Conservation (phyloP, 441 rosid genomes). For the Adansonia rubrostipa region DNA sequence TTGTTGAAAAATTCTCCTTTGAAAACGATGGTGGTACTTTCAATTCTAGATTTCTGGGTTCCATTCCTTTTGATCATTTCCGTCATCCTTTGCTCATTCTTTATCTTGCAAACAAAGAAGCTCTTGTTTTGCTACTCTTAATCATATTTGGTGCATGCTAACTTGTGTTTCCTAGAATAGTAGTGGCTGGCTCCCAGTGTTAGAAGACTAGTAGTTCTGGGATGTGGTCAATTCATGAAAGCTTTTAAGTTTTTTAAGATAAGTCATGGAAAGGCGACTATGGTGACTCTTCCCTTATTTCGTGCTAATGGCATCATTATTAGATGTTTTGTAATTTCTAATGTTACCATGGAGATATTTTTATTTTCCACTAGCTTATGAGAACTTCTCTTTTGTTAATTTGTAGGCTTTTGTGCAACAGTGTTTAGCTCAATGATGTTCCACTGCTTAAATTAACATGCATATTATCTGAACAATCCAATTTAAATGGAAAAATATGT, state of each 20-base stretch:
- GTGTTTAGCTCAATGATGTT: slow-evolving; percentile 4
- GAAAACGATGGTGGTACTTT: not conserved
- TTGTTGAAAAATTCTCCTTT: slow-evolving; percentile 3
- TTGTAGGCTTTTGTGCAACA: not conserved
- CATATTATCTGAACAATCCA: not conserved
- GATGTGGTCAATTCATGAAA: slow-evolving; percentile 3
- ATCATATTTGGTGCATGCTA: not conserved
- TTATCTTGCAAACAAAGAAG: slow-evolving; percentile 13
- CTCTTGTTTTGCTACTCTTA: not conserved
- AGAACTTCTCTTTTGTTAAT: not conserved
- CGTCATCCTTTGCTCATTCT: slow-evolving; percentile 2
- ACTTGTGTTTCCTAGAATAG: not conserved
- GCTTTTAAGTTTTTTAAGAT: not conserved
- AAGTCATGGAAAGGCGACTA: slow-evolving; percentile 6
- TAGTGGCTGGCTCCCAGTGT: not conserved
- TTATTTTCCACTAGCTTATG: not conserved
- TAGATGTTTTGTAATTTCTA: slow-evolving; percentile 8
- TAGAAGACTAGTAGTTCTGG: not conserved
- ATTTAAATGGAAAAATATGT: slow-evolving; percentile 11
- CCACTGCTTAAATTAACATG: not conserved
- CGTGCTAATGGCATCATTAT: slow-evolving; percentile 16
- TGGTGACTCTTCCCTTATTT: not conserved
- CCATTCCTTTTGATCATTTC: slow-evolving; percentile 1
- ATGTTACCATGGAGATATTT: not conserved
- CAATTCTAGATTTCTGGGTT: not conserved